Conservation (phyloP, 176 grass and related monocot genomes). For the Ensete glaucum region DNA sequence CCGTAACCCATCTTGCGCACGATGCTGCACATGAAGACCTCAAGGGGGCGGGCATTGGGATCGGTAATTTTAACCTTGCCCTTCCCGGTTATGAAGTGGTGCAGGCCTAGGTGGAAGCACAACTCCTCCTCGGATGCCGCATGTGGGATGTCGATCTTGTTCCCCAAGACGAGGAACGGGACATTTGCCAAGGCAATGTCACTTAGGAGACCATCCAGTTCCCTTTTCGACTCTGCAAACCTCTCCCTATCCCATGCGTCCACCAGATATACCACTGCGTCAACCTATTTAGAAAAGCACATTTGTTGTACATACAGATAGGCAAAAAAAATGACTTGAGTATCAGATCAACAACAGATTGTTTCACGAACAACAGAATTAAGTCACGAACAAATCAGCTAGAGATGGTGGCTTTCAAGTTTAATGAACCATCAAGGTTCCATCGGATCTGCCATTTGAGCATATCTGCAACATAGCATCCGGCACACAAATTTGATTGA, state of each 20-base stretch:
- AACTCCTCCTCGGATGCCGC: slow-evolving; percentile 58
- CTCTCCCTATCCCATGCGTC: slow-evolving; percentile 67
- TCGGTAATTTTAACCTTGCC: slow-evolving; percentile 53
- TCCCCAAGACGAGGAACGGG: slow-evolving; percentile 63
- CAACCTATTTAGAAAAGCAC: slow-evolving; percentile 33
- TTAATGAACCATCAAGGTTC: too few species aligned
- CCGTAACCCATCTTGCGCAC: slow-evolving; percentile 76
- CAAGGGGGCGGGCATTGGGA: slow-evolving; percentile 49
- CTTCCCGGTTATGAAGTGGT: slow-evolving; percentile 66
- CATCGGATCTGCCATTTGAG: too few species aligned
- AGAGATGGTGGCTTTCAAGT: too few species aligned
- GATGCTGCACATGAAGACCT: slow-evolving; percentile 81
- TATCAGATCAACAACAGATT: not conserved
- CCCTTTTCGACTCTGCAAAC: slow-evolving; percentile 62
- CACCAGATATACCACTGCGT: slow-evolving; percentile 70
- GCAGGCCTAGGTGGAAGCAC: slow-evolving; percentile 51
- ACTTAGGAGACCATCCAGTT: slow-evolving; percentile 51
- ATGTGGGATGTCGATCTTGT: slow-evolving; percentile 68
- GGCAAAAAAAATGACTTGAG: too few species aligned
- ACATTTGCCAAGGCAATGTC: slow-evolving; percentile 44
- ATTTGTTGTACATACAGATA: too few species aligned
- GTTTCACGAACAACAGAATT: too few species aligned
- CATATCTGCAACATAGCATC: too few species aligned
- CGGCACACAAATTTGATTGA: too few species aligned
- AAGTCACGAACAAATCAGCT: too few species aligned